Percentiles rank a stretch among this genome's conserved stretches.
Evolutionary conservation across 495 filamentous ascomycete species (phyloP).

Genomic region (Usnea hakonensis): DNA sequence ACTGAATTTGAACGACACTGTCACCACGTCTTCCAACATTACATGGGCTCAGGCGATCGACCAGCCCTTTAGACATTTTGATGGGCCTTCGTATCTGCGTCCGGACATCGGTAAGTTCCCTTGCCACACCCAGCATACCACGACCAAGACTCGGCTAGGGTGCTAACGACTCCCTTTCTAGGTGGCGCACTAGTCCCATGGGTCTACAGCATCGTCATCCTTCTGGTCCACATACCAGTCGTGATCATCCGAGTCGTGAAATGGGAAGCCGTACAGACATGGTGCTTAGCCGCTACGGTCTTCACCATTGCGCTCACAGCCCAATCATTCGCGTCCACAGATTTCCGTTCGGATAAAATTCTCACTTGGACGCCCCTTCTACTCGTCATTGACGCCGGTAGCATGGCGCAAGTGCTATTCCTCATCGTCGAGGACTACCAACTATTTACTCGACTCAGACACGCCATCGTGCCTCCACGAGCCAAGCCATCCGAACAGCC

Average conservation of each 20-base stretch:
- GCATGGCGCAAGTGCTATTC: constrained; percentile 18
- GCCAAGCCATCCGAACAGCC: background rate
- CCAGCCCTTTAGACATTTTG: background rate
- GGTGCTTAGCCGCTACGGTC: constrained; percentile 18
- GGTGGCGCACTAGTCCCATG: constrained; percentile 20
- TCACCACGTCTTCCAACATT: constrained; percentile 7
- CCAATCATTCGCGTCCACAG: constrained; percentile 18
- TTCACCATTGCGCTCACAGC: constrained; percentile 17
- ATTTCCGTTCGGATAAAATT: constrained; percentile 14
- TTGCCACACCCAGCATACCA: background rate
- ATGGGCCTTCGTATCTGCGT: constrained; percentile 14
- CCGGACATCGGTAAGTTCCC: constrained; percentile 8
- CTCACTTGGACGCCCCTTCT: constrained; percentile 18
- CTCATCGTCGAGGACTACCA: constrained; percentile 17
- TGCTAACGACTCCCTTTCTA: background rate
- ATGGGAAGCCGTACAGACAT: constrained; percentile 18
- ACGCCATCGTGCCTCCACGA: background rate
- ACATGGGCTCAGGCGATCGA: constrained; percentile 16
- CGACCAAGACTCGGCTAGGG: background rate
- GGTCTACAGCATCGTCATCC: constrained; percentile 20
- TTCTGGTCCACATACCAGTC: constrained; percentile 18
- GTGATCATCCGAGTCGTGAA: constrained; percentile 23
- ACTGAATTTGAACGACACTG: background rate
- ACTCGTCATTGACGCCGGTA: constrained; percentile 22
- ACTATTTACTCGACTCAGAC: background rate